Conservation (phyloP, 2,329 filamentous ascomycete genomes). For the Bipolaris sorokiniana region DNA sequence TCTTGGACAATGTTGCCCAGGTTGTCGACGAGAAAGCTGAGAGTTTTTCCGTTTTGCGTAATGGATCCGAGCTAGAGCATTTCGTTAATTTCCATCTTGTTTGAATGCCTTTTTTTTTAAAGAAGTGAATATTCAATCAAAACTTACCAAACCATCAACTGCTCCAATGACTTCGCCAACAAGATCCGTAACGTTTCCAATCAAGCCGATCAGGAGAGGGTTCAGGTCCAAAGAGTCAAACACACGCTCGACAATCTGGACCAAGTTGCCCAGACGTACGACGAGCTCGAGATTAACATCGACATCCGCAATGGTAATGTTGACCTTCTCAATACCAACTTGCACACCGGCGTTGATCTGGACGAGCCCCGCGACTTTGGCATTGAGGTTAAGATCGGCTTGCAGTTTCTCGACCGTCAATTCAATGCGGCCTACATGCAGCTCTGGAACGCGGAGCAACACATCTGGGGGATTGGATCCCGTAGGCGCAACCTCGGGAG, state of each 20-base stretch:
- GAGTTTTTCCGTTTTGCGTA: slow-evolving; percentile 60
- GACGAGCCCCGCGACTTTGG: slow-evolving; percentile 65
- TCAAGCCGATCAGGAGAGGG: slow-evolving; percentile 63
- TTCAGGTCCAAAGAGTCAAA: slow-evolving; percentile 66
- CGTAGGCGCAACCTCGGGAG: slow-evolving; percentile 31
- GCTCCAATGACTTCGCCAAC: slow-evolving; percentile 62
- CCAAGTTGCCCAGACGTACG: slow-evolving; percentile 65
- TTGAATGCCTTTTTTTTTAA: neutral
- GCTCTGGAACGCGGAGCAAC: slow-evolving; percentile 62
- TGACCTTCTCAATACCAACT: slow-evolving; percentile 58
- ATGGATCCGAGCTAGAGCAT: slow-evolving; percentile 58
- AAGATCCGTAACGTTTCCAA: slow-evolving; percentile 61
- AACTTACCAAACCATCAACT: slow-evolving; percentile 59
- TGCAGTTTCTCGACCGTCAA: slow-evolving; percentile 64
- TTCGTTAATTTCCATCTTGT: neutral
- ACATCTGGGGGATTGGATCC: slow-evolving; percentile 60
- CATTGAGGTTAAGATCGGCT: slow-evolving; percentile 66
- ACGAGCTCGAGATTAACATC: slow-evolving; percentile 65
- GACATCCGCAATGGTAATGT: slow-evolving; percentile 67
- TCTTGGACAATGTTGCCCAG: slow-evolving; percentile 68
- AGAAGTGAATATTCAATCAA: neutral
- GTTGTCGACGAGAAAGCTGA: slow-evolving; percentile 66
- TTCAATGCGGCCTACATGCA: slow-evolving; percentile 66
- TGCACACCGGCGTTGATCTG: slow-evolving; percentile 58
- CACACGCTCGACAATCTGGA: slow-evolving; percentile 66